Base-by-base conservation (phyloP, 371 early-diverging fungal species). In the Lichtheimia ramosa region DNA sequence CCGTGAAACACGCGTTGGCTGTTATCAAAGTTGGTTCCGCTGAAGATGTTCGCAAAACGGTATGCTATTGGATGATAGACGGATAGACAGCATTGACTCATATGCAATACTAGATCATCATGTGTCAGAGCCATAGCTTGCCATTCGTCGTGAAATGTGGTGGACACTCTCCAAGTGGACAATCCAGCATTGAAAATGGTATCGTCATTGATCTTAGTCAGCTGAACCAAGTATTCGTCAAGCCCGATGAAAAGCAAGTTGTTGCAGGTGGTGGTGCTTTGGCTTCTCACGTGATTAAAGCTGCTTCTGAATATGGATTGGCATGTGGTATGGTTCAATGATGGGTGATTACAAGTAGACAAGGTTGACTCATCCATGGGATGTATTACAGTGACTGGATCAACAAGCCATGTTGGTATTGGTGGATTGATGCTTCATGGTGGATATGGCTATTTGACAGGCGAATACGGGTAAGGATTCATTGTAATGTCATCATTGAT, bases 131-230 rank as follows among this genome's bases (percentile, higher is more conserved):
- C 25, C 65, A 67, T 40, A 50, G 42, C 6, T 18, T 71, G 1
- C 68, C 62, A 5, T 60, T 71, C 40, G 73, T 74, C 3, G 74
- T 78, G 34, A 74, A 76, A 43, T 72, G 78, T 61, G 87, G 87
- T 39, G 87, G 87, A 3, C 86, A 85, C 61, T 83, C 83, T 13
- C 83, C 75, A 48, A 81, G 80, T 58, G 85, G 78, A 10, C 71
- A 74, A 39, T 71, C 70, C 6, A 77, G 75, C 27, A 54, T 61
- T 15, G 66, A 73, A 40, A 63, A 64, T 40, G 69, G 75, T n/a
- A 57, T 77, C 39, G 73, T 80, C 23, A 73, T 80, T 43, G 77
- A 77, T 58, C 56, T 77, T 10, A 58, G 69, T 34, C 43, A 56
- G 24, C 59, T 75, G 62, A 43, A 56, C 5, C 48, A 50, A 1